Conservation (phyloP, 805 yeast species). For the Spathaspora sp. region DNA sequence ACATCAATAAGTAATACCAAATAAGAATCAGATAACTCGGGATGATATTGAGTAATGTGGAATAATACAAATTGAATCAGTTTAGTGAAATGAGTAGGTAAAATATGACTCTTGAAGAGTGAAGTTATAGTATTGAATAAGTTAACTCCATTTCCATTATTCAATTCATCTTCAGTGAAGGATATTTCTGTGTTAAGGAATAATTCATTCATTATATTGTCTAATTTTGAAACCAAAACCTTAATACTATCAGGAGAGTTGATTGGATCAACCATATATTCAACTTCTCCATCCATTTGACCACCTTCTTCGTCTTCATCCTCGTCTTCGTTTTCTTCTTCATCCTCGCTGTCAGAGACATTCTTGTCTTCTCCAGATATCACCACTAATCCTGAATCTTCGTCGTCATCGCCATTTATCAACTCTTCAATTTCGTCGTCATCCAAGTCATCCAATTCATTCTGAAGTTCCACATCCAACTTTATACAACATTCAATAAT, state of each 20-base stretch:
- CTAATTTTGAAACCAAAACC: constrained; percentile 65
- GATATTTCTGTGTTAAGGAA: constrained; percentile 47
- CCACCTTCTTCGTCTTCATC: constrained; percentile 33
- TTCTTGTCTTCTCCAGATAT: constrained; percentile 48
- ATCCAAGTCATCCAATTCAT: constrained; percentile 80
- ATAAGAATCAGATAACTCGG: constrained; percentile 81
- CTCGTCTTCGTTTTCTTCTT: constrained; percentile 41
- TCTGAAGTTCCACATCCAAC: constrained; percentile 88
- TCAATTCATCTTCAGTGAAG: constrained; percentile 49
- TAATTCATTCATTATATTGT: constrained; percentile 58
- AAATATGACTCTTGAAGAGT: constrained; percentile 73
- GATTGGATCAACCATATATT: constrained; percentile 41
- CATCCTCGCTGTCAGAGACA: constrained; percentile 24
- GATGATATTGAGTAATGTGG: constrained; percentile 74
- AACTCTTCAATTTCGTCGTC: constrained; percentile 59
- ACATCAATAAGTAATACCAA: constrained; percentile 78
- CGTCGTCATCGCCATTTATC: constrained; percentile 47
- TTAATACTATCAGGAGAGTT: constrained; percentile 44
- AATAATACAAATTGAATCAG: constrained; percentile 84
- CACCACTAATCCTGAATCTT: constrained; percentile 48
- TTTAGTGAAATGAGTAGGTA: constrained; percentile 90
- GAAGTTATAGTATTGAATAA: constrained; percentile 73
- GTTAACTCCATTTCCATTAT: constrained; percentile 60
- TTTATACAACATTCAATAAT: constrained; percentile 77
- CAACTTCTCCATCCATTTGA: constrained; percentile 35